Base-by-base conservation (phyloP, 805 yeast genomes). In the Priceomyces medius region DNA sequence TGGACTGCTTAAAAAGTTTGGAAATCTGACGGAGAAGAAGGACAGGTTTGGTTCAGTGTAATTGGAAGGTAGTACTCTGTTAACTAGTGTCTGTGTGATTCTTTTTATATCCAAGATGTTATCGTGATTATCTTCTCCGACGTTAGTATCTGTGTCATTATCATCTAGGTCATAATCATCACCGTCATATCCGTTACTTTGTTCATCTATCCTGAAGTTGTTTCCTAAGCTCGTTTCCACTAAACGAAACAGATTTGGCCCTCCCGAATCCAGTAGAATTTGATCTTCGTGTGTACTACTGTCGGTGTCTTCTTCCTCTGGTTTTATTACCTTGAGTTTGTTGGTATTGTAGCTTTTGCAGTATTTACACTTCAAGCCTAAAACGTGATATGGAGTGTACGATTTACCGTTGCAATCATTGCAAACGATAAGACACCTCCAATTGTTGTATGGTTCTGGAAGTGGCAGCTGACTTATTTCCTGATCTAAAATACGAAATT, bases 371-470 rank as follows among this genome's bases (percentile, higher is more conserved):
- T 84, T 85, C 47, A 88, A 71, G 1, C 98, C 98, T 51, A 90
- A 63, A 38, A 89, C 81, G 62, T 90, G 97, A 62, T 85, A 90
- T 9, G 76, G 66, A 14, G 83, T 82, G 45, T 80, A 77, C 18
- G 89, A 80, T 62, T 84, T 85, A 14, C 93, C 91, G 40, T 81
- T 81, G 63, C 98, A 90, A 63, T 90, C 98, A 59, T 86, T 85
- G 64, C 95, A 86, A 45, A 81, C 74, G 9, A 89, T 74, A 34
- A 85, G 75, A 50, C 89, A 82, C 43, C 79, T 66, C 95, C 97
- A 88, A 43, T 68, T 59, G 38, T 75, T 74, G 56, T 88, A 81
- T 4, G 95, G 97, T 14, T 80, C 77, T 0, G 97, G 97, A 57
- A 90, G 66, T 10, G 81, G 83, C 55, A 85, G 88, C 51, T 78